Conservation (phyloP, 345 rosid species). For the Ailanthus altissimus region DNA sequence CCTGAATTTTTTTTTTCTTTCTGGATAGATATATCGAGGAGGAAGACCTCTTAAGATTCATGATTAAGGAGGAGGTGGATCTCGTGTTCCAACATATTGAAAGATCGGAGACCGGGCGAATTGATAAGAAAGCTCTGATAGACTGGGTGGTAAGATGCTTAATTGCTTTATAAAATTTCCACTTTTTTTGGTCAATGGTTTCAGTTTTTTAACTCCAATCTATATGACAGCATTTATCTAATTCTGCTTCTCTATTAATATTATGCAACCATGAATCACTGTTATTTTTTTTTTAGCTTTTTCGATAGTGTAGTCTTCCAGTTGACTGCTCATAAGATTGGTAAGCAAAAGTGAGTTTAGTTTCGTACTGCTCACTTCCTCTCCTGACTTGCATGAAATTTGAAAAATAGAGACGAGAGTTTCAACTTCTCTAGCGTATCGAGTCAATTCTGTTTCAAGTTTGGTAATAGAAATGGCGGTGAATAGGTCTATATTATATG, state of each 20-base stretch:
- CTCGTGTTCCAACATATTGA: constrained; percentile 66
- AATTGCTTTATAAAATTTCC: not conserved
- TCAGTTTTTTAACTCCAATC: not conserved
- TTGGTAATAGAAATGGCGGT: not conserved
- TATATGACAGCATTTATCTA: not conserved
- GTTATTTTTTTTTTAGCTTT: not conserved
- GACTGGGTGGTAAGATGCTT: constrained; percentile 74
- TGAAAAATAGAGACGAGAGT: not conserved
- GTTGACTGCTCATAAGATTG: not conserved
- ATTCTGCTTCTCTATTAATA: not conserved
- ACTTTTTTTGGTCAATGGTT: not conserved
- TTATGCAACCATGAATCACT: not conserved
- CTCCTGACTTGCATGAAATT: not conserved
- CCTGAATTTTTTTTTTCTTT: constrained; percentile 6
- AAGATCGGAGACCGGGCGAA: constrained; percentile 50
- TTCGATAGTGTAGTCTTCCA: not conserved
- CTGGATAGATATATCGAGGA: constrained; percentile 63
- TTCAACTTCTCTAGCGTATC: not conserved
- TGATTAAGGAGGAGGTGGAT: constrained; percentile 88
- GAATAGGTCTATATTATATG: not conserved
- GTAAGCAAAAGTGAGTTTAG: not conserved
- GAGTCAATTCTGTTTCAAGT: not conserved
- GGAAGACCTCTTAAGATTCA: constrained; percentile 73
- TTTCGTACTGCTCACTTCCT: not conserved
- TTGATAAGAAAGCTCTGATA: constrained; percentile 61